phyloP scores from a whole-genome alignment of 345 rosid genomes.

The Limnanthes douglasii region DNA sequence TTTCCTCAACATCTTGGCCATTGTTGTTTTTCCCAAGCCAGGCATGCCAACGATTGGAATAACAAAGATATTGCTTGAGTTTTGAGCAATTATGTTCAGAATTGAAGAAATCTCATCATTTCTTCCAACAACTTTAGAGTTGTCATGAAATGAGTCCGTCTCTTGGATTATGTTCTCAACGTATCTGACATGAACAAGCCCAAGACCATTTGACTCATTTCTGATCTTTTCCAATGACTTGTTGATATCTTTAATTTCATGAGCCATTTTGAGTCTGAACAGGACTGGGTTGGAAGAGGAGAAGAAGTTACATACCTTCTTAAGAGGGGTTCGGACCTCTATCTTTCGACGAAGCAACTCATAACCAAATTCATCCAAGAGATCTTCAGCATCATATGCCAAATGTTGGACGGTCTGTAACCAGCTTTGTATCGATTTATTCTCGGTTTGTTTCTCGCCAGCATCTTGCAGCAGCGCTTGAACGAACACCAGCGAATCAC shows the following conservation, averaged over 20 bases:
- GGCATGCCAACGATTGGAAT: conserved; percentile 12
- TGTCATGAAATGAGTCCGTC: neutral
- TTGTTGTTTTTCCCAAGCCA: conserved; percentile 14
- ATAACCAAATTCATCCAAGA: conserved; percentile 10
- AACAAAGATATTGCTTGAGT: neutral
- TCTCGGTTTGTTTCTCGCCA: no score
- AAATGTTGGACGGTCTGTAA: conserved; percentile 2
- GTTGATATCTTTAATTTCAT: conserved; percentile 2
- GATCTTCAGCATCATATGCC: conserved; percentile 11
- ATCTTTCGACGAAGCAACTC: conserved; percentile 2
- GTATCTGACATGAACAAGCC: neutral
- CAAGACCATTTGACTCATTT: neutral
- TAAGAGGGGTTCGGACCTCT: neutral
- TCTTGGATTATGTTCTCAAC: neutral
- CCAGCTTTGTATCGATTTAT: conserved; percentile 1
- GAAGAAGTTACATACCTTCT: conserved; percentile 5
- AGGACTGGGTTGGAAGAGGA: neutral
- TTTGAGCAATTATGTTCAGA: neutral
- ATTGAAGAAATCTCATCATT: conserved; percentile 3
- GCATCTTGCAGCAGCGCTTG: conserved; percentile 11
- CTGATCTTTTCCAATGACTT: neutral
- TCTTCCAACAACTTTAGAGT: conserved; percentile 5
- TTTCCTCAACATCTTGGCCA: conserved; percentile 4
- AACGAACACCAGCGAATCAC: neutral
- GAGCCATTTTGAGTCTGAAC: conserved; percentile 3